Evolutionary conservation across 31 red algal genomes (phyloP), one percentile per base, ranked within the genome.

Genomic region (Porphyra umbilicalis): DNA sequence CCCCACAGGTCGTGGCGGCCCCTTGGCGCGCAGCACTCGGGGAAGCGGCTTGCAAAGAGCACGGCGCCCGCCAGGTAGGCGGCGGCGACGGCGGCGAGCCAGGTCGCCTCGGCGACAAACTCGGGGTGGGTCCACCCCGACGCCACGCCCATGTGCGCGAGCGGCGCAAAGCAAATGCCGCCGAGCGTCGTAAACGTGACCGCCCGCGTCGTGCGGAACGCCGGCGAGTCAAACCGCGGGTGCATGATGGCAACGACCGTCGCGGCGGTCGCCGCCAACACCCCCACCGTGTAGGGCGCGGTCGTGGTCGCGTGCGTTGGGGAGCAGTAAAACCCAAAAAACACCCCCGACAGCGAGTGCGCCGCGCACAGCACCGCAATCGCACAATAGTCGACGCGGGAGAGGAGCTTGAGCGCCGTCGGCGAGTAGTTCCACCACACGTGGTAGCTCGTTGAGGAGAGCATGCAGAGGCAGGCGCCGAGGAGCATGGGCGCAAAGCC

Each of bases 331-430:
- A 94, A 89, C 82, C 78, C 79, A 77, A 81, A 86, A 82, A 75
- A 86, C 33, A 84, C 83, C 33, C 84, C 87, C 33, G 86, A 82
- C 13, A 94, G 34, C 33, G 79, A 80, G 57, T 94, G 92, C 3
- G 87, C 87, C 34, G 68, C 77, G 85, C 81, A 84, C 34, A 94
- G 46, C 36, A 94, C 46, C 33, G 85, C 81, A 38, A 94, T 94
- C 81, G 87, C 92, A 14, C 85, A 78, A 71, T 90, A 94, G 76
- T 94, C 92, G 14, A 94, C 39, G 75, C 88, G 76, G 78, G 81
- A 79, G 0, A 94, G 80, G 14, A 87, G 38, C 31, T 75, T 68
- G 13, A 86, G 39, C 36, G 75, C 84, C 0, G 5, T 31, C 25
- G 80, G 89, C 36, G 80, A 84, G 36, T 81, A 77, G 29, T 90